Conservation (phyloP, 2,329 filamentous ascomycete species). For the Colletotrichum orbiculare region DNA sequence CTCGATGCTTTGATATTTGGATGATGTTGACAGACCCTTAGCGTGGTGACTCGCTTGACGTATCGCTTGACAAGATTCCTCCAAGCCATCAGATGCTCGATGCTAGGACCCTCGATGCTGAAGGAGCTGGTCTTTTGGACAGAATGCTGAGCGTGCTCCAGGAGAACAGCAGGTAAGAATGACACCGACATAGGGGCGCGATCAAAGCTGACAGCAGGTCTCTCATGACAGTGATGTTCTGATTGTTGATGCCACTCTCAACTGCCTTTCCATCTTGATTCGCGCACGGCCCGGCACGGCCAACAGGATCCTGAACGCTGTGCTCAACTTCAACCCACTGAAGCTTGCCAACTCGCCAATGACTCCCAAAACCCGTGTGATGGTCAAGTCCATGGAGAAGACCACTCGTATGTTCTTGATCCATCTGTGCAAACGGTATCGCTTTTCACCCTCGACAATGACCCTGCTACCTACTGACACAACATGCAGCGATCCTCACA, state of each 20-base stretch:
- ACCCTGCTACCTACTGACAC: conserved; percentile 39
- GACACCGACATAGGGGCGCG: background rate
- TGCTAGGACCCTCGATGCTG: conserved; percentile 86
- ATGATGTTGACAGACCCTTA: conserved; percentile 44
- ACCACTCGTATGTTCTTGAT: conserved; percentile 86
- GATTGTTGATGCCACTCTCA: conserved; percentile 90
- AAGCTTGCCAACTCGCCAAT: conserved; percentile 81
- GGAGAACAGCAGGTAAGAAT: conserved; percentile 81
- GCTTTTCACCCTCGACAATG: conserved; percentile 10
- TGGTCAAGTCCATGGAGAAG: conserved; percentile 94
- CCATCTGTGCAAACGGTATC: conserved; percentile 82
- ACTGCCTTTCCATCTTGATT: conserved; percentile 85
- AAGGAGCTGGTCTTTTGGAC: conserved; percentile 90
- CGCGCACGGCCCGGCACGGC: conserved; percentile 83
- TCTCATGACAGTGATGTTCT: conserved; percentile 76
- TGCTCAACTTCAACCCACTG: conserved; percentile 92
- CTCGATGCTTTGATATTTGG: conserved; percentile 22
- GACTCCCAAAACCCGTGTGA: conserved; percentile 82
- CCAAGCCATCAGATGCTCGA: conserved; percentile 84
- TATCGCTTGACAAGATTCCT: conserved; percentile 87
- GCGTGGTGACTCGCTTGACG: conserved; percentile 70
- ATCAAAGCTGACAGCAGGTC: conserved; percentile 28
- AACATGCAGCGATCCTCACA: conserved; percentile 76
- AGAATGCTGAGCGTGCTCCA: conserved; percentile 87
- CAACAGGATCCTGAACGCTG: conserved; percentile 84